These are phyloP conservation scores for Penicillium desertorum DNA, from an alignment of 495 filamentous ascomycete genomes.

Conservation along the genomic window DNA sequence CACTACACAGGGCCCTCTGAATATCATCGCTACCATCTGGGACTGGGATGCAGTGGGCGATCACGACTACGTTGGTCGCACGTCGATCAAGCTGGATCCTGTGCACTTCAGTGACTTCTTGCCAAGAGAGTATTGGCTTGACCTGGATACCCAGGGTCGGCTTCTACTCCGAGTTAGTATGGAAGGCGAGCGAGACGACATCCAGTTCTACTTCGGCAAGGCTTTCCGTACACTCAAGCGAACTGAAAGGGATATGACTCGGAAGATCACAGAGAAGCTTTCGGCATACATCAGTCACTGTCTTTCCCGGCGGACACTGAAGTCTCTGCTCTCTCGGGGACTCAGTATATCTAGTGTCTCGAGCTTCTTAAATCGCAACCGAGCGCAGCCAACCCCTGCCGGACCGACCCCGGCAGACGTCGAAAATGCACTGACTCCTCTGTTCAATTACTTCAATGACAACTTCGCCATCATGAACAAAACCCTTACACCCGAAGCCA, in stretches of 20 bases:
- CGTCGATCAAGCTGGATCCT: constrained; percentile 91
- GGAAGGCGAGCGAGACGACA: constrained; percentile 98
- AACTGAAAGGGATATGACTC: constrained; percentile 95
- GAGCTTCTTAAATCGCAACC: constrained; percentile 68
- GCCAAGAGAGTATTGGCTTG: constrained; percentile 94
- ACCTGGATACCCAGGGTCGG: constrained; percentile 92
- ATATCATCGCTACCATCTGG: constrained; percentile 97
- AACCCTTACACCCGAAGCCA: constrained; percentile 86
- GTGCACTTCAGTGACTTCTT: constrained; percentile 93
- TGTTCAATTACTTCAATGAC: constrained; percentile 98
- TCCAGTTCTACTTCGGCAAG: constrained; percentile 98
- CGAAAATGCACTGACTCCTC: constrained; percentile 75
- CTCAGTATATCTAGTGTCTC: constrained; percentile 75
- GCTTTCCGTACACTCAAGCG: constrained; percentile 92
- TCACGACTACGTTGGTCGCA: constrained; percentile 94
- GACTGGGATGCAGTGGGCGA: constrained; percentile 98
- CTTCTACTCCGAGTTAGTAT: constrained; percentile 90
- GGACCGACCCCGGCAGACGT: constrained; percentile 69
- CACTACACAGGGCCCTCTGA: constrained; percentile 84
- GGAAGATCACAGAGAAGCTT: constrained; percentile 98
- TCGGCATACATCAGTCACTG: constrained; percentile 90
- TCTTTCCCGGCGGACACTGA: constrained; percentile 77
- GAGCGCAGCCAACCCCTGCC: constrained; percentile 54
- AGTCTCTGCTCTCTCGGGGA: constrained; percentile 68
- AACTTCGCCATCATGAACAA: constrained; percentile 99